Percentiles rank a stretch among this genome's conserved stretches.
phyloP scores from a whole-genome alignment of 441 rosid species.

The Bruguiera hainesii region DNA sequence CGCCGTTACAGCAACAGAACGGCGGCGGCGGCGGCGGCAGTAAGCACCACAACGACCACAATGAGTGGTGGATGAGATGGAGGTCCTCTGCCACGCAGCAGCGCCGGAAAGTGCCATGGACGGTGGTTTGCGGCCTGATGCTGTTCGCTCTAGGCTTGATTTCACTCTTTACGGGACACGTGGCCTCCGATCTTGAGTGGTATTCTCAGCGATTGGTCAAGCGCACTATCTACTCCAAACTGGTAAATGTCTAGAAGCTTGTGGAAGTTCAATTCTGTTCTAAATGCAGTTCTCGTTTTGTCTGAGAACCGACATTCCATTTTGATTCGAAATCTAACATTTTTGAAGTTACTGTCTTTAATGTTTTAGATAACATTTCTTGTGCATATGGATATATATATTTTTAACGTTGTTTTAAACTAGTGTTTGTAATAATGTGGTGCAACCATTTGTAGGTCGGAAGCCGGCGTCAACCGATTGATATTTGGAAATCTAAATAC shows the following conservation, averaged over 20 bases:
- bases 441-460: conserved; percentile 38
- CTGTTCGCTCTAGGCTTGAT: conserved; percentile 81
- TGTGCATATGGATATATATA: not conserved
- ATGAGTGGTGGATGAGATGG: conserved; percentile 41
- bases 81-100: conserved; percentile 31
- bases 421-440: not conserved
- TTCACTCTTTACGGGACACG: conserved; percentile 90
- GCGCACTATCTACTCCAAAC: conserved; percentile 43
- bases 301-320: too few relatives aligned
- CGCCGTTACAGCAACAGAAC: conserved; percentile 45
- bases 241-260: conserved; percentile 34
- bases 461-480: conserved; percentile 49
- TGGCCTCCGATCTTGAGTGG: conserved; percentile 95
- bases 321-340: too few relatives aligned
- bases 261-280: too few relatives aligned
- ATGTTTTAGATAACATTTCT: not conserved
- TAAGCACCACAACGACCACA: conserved; percentile 15
- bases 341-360: not conserved
- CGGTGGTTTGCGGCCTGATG: conserved; percentile 79
- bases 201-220: conserved; percentile 77
- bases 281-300: too few relatives aligned
- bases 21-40: conserved; percentile 29
- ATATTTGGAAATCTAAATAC: conserved; percentile 83
- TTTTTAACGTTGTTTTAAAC: not conserved
- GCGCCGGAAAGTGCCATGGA: conserved; percentile 55